phyloP scores from a whole-genome alignment of 805 yeast genomes.

The Phaffomyces antillensis region DNA sequence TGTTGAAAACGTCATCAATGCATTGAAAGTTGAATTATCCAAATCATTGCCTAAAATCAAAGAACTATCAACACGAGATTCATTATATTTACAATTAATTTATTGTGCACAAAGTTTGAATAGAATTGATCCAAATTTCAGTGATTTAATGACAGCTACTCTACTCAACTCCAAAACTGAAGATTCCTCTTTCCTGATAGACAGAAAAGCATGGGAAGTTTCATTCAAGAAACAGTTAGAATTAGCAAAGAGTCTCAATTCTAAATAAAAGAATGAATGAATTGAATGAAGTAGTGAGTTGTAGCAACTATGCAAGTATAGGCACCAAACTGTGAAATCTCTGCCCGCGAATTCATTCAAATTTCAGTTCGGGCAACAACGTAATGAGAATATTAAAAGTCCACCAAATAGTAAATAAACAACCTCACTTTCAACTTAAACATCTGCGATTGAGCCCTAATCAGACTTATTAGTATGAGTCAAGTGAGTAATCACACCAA shows the following conservation, averaged over 20 bases:
- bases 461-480: neutral
- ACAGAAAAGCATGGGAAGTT: constrained; percentile 34
- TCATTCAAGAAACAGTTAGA: constrained; percentile 5
- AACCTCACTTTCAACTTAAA: neutral
- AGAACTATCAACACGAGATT: constrained; percentile 41
- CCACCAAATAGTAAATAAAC: neutral
- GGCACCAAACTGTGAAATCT: no score
- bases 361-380: constrained; percentile 18
- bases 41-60: constrained; percentile 30
- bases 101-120: constrained; percentile 86
- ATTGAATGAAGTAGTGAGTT: no score
- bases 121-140: constrained; percentile 64
- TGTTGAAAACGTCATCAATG: constrained; percentile 26
- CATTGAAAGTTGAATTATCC: constrained; percentile 25
- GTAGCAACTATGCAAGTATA: no score
- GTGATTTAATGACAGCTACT: constrained; percentile 40
- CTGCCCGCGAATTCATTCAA: neutral
- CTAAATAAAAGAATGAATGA: neutral
- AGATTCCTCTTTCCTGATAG: constrained; percentile 17
- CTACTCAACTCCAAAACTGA: constrained; percentile 21
- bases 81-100: constrained; percentile 72
- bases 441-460: neutral
- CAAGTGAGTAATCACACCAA: neutral
- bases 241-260: constrained; percentile 3
- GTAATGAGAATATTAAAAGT: neutral